Base-by-base conservation (phyloP, 352 stramenopile genomes). In the Globisporangium sylvaticum region DNA sequence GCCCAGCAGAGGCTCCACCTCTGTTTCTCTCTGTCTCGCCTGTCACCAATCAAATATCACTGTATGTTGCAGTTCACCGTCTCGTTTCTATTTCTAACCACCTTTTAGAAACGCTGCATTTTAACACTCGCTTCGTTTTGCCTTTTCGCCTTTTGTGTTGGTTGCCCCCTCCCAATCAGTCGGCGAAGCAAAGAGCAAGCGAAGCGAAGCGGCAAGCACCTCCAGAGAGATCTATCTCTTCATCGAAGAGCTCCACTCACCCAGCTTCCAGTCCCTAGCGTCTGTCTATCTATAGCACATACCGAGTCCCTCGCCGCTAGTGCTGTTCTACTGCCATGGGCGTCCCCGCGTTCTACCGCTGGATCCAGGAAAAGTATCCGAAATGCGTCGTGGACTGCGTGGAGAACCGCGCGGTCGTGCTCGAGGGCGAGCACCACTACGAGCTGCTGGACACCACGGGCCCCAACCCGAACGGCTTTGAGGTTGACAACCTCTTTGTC, bases 291-390 rank as follows among this genome's bases (percentile, higher is more conserved):
- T 24, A 9, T 7, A 50, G 4, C 42, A 4, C 42, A 22, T 12
- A 50, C 18, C 12, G 42, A 50, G 18, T 18, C 24, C 39, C 9
- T n/a, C 15, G 39, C 15, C 37, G 12, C 14, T n/a, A 1, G 3
- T 4, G 32, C 22, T 52, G 24, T 42, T 42, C 34, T 42, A 15
- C 34, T 42, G 15, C 54, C 15, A 99, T 99, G 97, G 98, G 98
- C 72, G 97, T 99, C 62, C 98, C 98, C 25, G 97, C 97, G 58
- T 99, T 99, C 84, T 99, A 99, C 84, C 91, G 97, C 73, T 99
- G 98, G 98, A 84, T 99, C 50, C 92, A 85, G 56, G 96, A 99
- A 67, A 99, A 99, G 81, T 99, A 99, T 82, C 97, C 97, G 4
- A 98, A 98, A 73, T 98, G 97, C 65, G 80, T 99, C 44, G 84